Conservation (phyloP, 2,329 filamentous ascomycete species). For the Talaromyces sp. region DNA sequence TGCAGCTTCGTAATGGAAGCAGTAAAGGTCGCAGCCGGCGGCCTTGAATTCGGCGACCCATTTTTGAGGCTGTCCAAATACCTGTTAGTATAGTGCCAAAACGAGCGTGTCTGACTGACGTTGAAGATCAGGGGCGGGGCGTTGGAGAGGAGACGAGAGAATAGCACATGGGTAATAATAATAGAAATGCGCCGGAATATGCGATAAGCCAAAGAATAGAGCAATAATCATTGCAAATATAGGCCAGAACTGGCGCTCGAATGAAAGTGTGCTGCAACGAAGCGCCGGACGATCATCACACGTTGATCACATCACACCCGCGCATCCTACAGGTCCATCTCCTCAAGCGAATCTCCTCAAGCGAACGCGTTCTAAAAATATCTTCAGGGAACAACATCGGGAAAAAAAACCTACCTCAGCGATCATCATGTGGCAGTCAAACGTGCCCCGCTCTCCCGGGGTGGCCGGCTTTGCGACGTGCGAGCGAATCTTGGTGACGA, state of each 20-base stretch:
- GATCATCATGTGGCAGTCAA: constrained; percentile 99
- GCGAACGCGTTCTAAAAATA: background rate
- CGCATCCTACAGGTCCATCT: background rate
- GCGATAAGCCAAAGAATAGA: background rate
- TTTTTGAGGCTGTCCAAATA: constrained; percentile 58
- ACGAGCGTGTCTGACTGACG: background rate
- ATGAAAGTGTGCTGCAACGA: background rate
- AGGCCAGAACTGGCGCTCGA: background rate
- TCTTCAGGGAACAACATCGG: background rate
- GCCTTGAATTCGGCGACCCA: constrained; percentile 95
- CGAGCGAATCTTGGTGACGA: constrained; percentile 86
- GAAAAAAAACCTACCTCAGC: constrained; percentile 68
- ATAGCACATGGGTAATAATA: background rate
- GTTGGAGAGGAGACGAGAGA: background rate
- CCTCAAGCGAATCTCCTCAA: background rate
- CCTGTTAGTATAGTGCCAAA: background rate
- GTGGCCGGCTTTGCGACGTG: constrained; percentile 72
- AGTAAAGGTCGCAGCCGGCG: constrained; percentile 96
- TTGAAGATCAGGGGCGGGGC: background rate
- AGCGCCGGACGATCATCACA: background rate
- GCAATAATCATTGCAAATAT: background rate
- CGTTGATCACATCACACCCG: background rate
- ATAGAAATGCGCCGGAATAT: background rate
- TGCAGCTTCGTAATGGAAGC: constrained; percentile 98
- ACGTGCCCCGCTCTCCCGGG: constrained; percentile 75